Evolutionary conservation across 1,284 basidiomycete genomes (phyloP), one percentile per base, ranked within the genome.

Genomic region (Bjerkandera adusta): DNA sequence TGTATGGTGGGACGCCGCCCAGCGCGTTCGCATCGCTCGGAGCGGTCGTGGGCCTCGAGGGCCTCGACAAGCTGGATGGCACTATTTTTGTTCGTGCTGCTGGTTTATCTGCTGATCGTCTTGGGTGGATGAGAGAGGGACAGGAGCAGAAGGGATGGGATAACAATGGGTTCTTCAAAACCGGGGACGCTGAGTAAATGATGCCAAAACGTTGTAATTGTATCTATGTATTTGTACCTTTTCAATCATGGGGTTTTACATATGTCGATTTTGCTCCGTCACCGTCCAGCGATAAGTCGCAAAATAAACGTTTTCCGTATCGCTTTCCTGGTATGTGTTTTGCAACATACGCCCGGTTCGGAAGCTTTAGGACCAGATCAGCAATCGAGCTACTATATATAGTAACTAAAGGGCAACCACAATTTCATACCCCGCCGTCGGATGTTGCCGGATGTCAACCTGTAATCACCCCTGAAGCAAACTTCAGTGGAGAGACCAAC

Each of bases 21-120:
- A 74, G 74, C 2, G 59, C 62, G 36, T 65, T 64, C 40, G 52
- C 49, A 25, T 24, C 49, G 76, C 73, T 22, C 10, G n/a, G n/a
- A n/a, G n/a, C n/a, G n/a, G 32, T 33, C 15, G 18, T 18, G 1
- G 76, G 78, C 51, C 56, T 81, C 43, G 61, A 67, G 4, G 78
- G 71, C 5, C 70, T 70, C 8, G 78, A 43, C 12, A 34, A 78
- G 16, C 54, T 85, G 22, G 83, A 85, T 53, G 83, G 84, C 4
- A 75, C 72, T 11, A 54, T 86, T 43, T 85, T 85, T 55, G 51
- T 81, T 21, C 66, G 80, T 25, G 65, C 69, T 1, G 81, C 79
- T 1, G 71, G 69, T 42, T 52, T 83, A 52, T 79, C 77, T 0
- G 64, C 68, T 36, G 64, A 72, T 34, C 66, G 68, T 47, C 63